Conservation (phyloP, 148 eudicot genomes). For the Hydrangea macrophylla region DNA sequence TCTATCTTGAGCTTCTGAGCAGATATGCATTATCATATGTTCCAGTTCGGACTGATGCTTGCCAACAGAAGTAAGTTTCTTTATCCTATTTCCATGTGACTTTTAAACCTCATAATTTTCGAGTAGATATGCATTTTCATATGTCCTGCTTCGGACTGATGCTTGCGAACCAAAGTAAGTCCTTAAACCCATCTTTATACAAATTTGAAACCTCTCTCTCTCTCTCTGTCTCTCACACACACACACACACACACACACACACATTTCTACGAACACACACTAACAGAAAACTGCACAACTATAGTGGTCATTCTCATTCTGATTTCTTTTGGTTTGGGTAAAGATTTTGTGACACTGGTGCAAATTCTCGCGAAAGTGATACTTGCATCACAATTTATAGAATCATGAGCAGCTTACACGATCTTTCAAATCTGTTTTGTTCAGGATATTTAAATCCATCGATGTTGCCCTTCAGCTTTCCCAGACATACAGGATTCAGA, state of each 20-base stretch:
- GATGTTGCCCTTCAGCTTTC: conserved; percentile 33
- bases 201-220: not conserved
- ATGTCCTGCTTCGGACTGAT: conserved; percentile 6
- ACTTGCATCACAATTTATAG: not conserved
- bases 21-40: conserved; percentile 22
- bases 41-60: conserved; percentile 9
- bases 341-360: not conserved
- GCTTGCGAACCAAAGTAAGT: conserved; percentile 20
- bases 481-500: conserved; percentile 21
- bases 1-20: conserved; percentile 30
- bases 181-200: too few relatives aligned
- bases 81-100: not conserved
- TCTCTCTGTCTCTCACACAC: not conserved
- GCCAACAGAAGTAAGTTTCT: conserved; percentile 17
- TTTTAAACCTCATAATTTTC: too few relatives aligned
- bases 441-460: conserved; percentile 25
- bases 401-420: not conserved
- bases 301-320: not conserved
- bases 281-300: not conserved
- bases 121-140: conserved; percentile 23
- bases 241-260: not conserved
- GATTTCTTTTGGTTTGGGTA: conserved; percentile 2
- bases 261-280: too few relatives aligned
- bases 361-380: conserved; percentile 1
- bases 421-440: not conserved